Base-by-base conservation (phyloP, 352 stramenopile species). In the Pythium angustatum region DNA sequence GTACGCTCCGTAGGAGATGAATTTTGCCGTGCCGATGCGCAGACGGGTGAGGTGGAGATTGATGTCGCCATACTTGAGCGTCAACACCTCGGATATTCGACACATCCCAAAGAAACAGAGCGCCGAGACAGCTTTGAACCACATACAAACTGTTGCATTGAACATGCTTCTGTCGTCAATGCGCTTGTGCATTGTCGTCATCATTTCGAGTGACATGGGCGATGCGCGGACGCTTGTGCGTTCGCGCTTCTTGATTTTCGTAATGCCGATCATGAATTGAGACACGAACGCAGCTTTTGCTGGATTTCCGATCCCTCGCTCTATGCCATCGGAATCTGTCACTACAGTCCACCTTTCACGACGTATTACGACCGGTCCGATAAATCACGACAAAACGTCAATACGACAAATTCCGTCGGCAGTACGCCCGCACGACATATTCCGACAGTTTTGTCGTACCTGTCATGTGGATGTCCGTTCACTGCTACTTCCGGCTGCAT, bases 21-120 rank as follows among this genome's bases (percentile, higher is more conserved):
- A 15, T 15, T 54, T 38, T 24, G 24, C 12, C 26, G 48, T 6
- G 21, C 48, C 26, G 12, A 36, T 11, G 6, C 19, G 26, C 14
- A 14, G 28, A 31, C 48, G 48, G 22, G 27, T n/a, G 19, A 54
- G 27, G 26, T 58, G 17, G 27, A 58, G n/a, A 19, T 58, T 26
- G 5, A 45, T 26, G n/a, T 58, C 28, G 17, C 11, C 21, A 31
- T 31, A 19, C 50, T 44, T 27, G 17, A 58, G 21, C 5, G n/a
- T 26, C 7, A 58, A 21, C 10, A 58, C 33, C 31, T 58, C 50
- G 5, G 8, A 33, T 12, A 58, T 58, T 5, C 50, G 50, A 44
- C 50, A 58, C 15, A 58, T 45, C 11, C 50, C 50, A 31, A 33
- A 58, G n/a, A 58, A 58, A 44, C 50, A 58, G 17, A 58, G 19